Base-by-base conservation (phyloP, 129 eudicot species). In the Helianthus tuberosus region DNA sequence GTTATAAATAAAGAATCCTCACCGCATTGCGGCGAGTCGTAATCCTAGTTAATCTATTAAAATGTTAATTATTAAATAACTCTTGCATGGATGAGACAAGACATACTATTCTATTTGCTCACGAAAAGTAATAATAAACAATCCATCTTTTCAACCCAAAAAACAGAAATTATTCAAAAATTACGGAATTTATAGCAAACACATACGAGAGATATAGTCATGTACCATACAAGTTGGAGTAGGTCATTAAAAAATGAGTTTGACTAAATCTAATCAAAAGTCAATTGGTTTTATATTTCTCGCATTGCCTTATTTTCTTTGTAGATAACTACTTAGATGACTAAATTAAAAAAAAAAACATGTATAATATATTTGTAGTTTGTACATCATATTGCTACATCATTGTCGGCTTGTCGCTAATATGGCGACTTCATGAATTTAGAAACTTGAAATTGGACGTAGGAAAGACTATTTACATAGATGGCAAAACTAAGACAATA, bases 141-240 rank as follows among this genome's bases (percentile, higher is more conserved):
- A 60, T 29, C 17, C 41, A 60, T 0, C 17, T 4, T 60, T 60
- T 29, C 16, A 60, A 29, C 66, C 44, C 41, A 1, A 59, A 59
- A 23, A 8, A 11, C 10, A 20, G 5, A 54, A 54, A 16, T 3
- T 57, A 57, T 57, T 57, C 3, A 57, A 11, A 20, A 57, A 57
- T 20, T 57, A 57, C 16, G 32, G 11, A 57, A 17, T 20, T 57
- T 20, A 29, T 55, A 7, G 17, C 20, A 63, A 13, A 59, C 41
- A 66, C 17, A 66, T 11, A 44, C 8, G 52, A 66, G 11, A 66
- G 6, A 16, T 12, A 46, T 66, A 13, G 71, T 66, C 55, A 44
- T 66, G 71, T 17, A 5, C 35, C 20, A 14, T 44, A 66, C 58
- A 12, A 67, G 72, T 67, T 67, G 38, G 32, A 64, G 50, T 64